These are phyloP conservation scores for Trichophyton simii DNA, from an alignment of 2,329 filamentous ascomycete genomes.

Conservation along the genomic window DNA sequence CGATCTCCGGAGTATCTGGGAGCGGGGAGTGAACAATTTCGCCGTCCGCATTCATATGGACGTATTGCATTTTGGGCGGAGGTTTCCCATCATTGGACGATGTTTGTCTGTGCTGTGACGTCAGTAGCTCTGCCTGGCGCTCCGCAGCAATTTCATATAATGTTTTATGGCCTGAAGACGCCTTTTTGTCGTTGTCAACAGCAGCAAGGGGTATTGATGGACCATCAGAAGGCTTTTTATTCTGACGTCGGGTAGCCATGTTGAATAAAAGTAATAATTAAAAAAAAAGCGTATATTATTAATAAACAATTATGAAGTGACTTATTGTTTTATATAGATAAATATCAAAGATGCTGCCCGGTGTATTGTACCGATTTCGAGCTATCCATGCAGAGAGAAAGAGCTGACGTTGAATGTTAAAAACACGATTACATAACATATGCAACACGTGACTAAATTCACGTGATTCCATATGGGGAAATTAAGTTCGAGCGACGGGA, in stretches of 20 bases:
- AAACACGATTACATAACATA: not conserved
- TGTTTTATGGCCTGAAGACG: constrained; percentile 23
- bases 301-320: no score
- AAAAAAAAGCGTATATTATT: not conserved
- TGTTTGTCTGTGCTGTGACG: not conserved
- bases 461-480: not conserved
- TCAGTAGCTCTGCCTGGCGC: constrained; percentile 25
- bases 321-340: no score
- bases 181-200: constrained; percentile 14
- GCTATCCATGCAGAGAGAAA: no score
- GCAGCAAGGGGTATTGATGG: constrained; percentile 25
- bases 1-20: constrained; percentile 10
- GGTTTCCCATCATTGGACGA: not conserved
- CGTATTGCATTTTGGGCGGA: constrained; percentile 18
- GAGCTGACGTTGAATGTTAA: not conserved
- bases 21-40: constrained; percentile 17
- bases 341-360: no score
- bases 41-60: constrained; percentile 17
- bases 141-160: constrained; percentile 36
- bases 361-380: no score
- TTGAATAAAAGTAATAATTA: not conserved
- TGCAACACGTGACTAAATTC: not conserved
- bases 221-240: constrained; percentile 15
- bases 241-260: not conserved
- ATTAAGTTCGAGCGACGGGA: not conserved